Base-by-base conservation (phyloP, 2,329 filamentous ascomycete species). In the Trichophyton mentagrophytes region DNA sequence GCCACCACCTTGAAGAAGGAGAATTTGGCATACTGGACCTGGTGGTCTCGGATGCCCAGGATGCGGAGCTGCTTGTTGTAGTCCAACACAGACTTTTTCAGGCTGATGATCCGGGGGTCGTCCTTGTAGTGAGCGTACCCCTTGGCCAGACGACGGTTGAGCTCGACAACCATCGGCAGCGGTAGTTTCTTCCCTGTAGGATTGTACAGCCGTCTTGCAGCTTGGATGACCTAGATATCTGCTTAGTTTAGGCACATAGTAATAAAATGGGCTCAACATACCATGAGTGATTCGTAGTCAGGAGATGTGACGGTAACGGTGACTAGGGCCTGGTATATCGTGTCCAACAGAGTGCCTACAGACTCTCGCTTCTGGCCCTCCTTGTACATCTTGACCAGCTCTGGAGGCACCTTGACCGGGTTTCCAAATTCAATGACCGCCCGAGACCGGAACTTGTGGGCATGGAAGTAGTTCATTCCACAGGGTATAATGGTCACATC, bases 381-480 rank as follows among this genome's bases (percentile, higher is more conserved):
- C 73, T 86, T 87, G 76, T 96, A 97, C 74, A 90, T 85, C 64
- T 91, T 82, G 3, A 96, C 89, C 38, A 96, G 77, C 68, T 95
- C 88, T 20, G 79, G 78, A 0, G 90, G 87, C 8, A 97, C 85
- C 66, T 95, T 88, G 64, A 97, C 86, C 0, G 93, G 90, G 27
- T 84, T 86, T 7, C 93, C 93, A 68, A 97, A 99, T 71, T 99
- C 93, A 63, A 97, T 86, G 3, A 99, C 92, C 40, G 92, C 93
- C 71, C 93, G 84, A 65, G 92, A 97, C 53, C 92, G 87, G 75
- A 99, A 99, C 73, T 97, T 99, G 80, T 99, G 92, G 0, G 92
- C 89, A 74, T 97, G 92, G 76, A 99, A 99, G 75, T 99, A 99
- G 75, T 99, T 99, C 92, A 99, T 96, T 68, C 92, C 92, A 58